A percentile compares a stretch with the other conserved stretches of the same genome.
phyloP scores from a whole-genome alignment of 352 stramenopile genomes.

The Globisporangium canariense region DNA sequence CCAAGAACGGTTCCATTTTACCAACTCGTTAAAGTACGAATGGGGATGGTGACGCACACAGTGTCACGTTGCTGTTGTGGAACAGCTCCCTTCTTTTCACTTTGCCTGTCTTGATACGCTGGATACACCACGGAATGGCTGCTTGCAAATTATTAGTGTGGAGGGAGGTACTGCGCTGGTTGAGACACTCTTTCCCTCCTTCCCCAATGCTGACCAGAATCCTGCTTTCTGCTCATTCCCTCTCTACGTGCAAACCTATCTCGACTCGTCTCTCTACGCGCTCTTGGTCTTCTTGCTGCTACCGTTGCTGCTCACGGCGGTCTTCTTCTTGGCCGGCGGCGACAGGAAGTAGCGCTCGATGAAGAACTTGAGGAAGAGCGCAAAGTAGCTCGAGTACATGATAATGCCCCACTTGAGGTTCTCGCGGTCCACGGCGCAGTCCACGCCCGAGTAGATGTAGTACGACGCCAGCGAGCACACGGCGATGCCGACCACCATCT shows the following conservation, averaged over 20 bases:
- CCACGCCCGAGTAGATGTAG: constrained; percentile 66
- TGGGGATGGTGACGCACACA: too few species aligned
- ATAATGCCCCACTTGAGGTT: constrained; percentile 89
- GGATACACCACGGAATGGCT: neutral
- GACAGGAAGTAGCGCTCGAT: constrained; percentile 83
- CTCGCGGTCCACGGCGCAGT: constrained; percentile 74
- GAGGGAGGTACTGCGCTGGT: neutral
- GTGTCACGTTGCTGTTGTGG: too few species aligned
- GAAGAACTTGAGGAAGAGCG: constrained; percentile 92
- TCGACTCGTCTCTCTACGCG: constrained; percentile 9
- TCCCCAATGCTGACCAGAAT: neutral
- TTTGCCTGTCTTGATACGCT: too few species aligned
- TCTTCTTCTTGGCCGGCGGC: constrained; percentile 28
- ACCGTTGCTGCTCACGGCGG: neutral
- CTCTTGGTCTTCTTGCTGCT: constrained; percentile 32
- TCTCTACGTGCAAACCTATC: neutral
- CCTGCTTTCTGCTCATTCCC: neutral
- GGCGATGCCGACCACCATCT: constrained; percentile 75
- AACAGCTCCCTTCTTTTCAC: too few species aligned
- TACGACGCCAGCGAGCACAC: constrained; percentile 73
- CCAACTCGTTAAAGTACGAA: neutral
- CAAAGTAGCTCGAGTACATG: constrained; percentile 95
- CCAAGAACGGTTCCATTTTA: neutral
- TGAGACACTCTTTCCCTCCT: neutral
- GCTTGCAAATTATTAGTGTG: too few species aligned